Conservation (phyloP, 2,329 filamentous ascomycete genomes). For the Ophiostoma triangulosporum region DNA sequence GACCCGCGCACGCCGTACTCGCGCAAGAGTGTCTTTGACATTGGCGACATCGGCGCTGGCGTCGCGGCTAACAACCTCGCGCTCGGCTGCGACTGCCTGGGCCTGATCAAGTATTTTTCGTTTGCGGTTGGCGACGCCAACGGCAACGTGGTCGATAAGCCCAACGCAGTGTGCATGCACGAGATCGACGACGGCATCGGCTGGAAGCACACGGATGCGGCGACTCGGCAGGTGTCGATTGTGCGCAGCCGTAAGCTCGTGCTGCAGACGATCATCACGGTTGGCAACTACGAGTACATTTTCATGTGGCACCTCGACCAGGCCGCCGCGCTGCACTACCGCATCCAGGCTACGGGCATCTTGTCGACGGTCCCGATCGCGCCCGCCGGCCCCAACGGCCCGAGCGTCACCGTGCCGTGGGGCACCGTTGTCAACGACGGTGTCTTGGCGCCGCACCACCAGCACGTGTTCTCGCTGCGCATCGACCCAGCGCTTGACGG, state of each 20-base stretch:
- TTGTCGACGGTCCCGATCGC: constrained; percentile 31
- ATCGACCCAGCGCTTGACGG: constrained; percentile 40
- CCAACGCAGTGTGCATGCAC: constrained; percentile 50
- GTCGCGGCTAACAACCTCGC: constrained; percentile 53
- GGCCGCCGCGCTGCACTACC: constrained; percentile 44
- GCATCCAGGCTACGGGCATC: constrained; percentile 53
- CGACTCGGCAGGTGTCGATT: constrained; percentile 42
- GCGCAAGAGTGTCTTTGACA: constrained; percentile 58
- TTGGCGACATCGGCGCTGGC: constrained; percentile 56
- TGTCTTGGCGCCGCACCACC: background rate
- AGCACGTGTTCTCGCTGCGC: constrained; percentile 1
- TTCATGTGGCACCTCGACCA: constrained; percentile 43
- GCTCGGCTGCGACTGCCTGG: constrained; percentile 57
- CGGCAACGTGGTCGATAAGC: background rate
- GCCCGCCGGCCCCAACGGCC: constrained; percentile 39
- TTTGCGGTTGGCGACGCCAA: constrained; percentile 30
- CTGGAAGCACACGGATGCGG: constrained; percentile 58
- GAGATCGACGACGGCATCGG: constrained; percentile 57
- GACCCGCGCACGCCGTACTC: constrained; percentile 53
- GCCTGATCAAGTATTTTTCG: constrained; percentile 44
- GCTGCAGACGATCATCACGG: constrained; percentile 53
- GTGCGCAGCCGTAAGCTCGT: constrained; percentile 47
- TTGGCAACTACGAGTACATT: constrained; percentile 54
- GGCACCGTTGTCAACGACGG: constrained; percentile 1
- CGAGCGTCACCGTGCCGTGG: constrained; percentile 8